Base-by-base conservation (phyloP, 768 basidiomycete genomes). In the Leucocoprinus sp. region DNA sequence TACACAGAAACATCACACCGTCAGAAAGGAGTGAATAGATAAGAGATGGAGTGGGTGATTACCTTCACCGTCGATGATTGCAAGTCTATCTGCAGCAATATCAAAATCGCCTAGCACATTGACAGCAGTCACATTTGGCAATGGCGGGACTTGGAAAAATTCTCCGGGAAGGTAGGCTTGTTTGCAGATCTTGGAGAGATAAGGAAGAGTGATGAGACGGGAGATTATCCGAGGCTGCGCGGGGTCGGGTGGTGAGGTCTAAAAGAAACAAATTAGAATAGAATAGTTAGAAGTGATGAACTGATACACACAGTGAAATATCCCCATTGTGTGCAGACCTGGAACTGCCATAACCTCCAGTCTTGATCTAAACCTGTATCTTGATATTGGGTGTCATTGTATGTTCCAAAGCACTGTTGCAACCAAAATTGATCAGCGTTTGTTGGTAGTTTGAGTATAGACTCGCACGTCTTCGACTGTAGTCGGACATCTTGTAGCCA, bases 281-380 rank as follows among this genome's bases (percentile, higher is more conserved):
- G 24, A 2, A 26, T 14, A 37, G 37, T n/a, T 1, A 26, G 8
- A 12, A 11, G 1, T 12, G 24, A 35, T 45, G 21, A 44, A 33
- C 38, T 24, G 18, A 8, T 8, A 57, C 76, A 26, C 54, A 86
- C 89, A 23, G 72, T 80, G 60, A 95, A 93, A 62, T 90, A 99
- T 2, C 93, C 95, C 95, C 95, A 97, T 56, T 95, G 78, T 0
- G 89, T 92, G 68, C 91, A 93, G 42, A 91, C 87, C 64, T 90
- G 93, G 73, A 91, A 95, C 4, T 70, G 53, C 93, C 93, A 97
- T 9, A 83, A 64, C 33, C 90, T 74, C 93, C 93, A 97, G 4
- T 72, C 74, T 54, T 89, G 76, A 46, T 78, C 70, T 6, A 91
- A 60, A 8, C 72, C 74, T 1, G 73, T 78, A 9, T 71, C 67